Percentiles rank a stretch among this genome's conserved stretches.
Conservation (phyloP, 202 grass and related monocot species). For the Brachypodium distachyon region DNA sequence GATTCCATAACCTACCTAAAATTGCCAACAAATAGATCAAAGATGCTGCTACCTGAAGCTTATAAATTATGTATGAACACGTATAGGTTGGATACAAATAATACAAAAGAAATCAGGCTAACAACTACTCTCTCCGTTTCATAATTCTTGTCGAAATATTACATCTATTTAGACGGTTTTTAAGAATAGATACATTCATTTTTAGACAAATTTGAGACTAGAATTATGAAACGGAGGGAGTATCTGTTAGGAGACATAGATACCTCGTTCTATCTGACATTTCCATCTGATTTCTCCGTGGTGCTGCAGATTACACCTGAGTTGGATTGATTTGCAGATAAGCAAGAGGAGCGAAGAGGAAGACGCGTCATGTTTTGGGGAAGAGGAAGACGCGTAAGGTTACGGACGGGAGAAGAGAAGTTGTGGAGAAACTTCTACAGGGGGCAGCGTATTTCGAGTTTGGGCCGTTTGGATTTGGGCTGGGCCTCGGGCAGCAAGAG, state of each 20-base stretch:
- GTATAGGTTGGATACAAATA: not conserved
- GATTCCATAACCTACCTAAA: not conserved
- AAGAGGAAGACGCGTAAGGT: not conserved
- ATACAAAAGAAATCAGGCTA: not conserved
- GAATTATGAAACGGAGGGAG: no score
- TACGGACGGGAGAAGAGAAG: not conserved
- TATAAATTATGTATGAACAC: not conserved
- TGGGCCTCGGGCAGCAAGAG: not conserved
- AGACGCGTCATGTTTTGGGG: not conserved
- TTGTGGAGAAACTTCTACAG: not conserved
- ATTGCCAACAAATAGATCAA: not conserved
- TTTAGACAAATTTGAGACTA: no score
- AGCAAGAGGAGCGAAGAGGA: not conserved
- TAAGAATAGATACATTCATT: no score
- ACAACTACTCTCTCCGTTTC: no score
- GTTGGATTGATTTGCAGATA: not conserved
- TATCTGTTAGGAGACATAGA: not conserved
- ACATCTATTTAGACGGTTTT: no score
- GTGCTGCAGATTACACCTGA: not conserved
- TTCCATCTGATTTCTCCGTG: not conserved
- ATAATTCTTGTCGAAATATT: no score
- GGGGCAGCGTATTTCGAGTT: not conserved
- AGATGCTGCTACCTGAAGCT: not conserved
- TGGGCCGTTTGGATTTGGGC: not conserved
- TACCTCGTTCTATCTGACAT: not conserved